Evolutionary conservation across 305 asterid species (phyloP), one percentile per base, ranked within the genome.

Genomic region (Rubia tinctorum): DNA sequence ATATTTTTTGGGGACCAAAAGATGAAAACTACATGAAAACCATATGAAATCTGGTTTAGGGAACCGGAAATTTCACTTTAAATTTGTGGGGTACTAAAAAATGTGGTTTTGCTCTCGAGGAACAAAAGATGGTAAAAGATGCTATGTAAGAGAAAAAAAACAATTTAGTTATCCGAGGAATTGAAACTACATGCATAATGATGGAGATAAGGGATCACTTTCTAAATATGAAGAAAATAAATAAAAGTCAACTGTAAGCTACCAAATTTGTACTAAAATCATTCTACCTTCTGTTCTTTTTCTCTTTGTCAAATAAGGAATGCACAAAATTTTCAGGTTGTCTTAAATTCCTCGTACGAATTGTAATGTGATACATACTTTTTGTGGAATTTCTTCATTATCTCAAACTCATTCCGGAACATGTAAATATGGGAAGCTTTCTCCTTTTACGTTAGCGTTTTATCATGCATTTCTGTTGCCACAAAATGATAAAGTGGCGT

Each of bases 311-410:
- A 18, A 53, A 53, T 53, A 53, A 53, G 59, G 59, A 53, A 53
- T 53, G 59, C 8, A 53, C 59, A 18, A 53, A 53, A 53, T 53
- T 5, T 53, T 53, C 59, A 53, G 20, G 23, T 17, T 53, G 59
- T 53, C 59, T 53, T 3, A 53, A 53, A 53, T 53, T 53, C 59
- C 59, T 53, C 59, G 59, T 53, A 53, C 59, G 59, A 53, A 53
- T 53, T 8, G 59, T 22, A 53, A 53, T 53, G 22, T 17, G 59
- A 53, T 53, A 18, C 59, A 22, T 17, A 17, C 59, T 51, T 51
- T 30, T 51, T 17, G 45, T 45, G 4, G 18, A 8, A 53, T 18
- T 53, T 53, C 59, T 53, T 18, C 22, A 18, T 18, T 6, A 18
- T 53, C 59, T 53, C 3, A 53, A 53, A 53, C 59, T 53, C 59